Percentiles rank a stretch among this genome's conserved stretches.
These are phyloP conservation scores for Hortiboletus flavorubellus DNA, from an alignment of 768 basidiomycete genomes.

Conservation along the genomic window DNA sequence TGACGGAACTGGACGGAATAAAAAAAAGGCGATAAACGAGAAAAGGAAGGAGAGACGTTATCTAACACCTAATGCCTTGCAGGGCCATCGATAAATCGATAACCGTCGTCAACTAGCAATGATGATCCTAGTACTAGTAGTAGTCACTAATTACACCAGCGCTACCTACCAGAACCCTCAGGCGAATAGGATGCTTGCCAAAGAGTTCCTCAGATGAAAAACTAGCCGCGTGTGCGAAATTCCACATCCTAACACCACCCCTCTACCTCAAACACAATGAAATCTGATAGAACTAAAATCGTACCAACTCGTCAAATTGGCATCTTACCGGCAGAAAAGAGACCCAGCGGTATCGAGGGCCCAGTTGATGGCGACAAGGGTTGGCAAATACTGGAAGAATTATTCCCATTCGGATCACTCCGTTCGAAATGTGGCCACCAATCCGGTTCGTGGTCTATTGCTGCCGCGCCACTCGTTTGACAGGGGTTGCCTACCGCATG, in stretches of 20 bases:
- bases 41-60: slow-evolving; percentile 1
- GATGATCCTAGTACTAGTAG: not conserved
- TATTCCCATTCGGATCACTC: slow-evolving; percentile 2
- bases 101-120: not conserved
- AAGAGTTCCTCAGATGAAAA: not conserved
- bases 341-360: not conserved
- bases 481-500: no score
- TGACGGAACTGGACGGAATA: slow-evolving; percentile 1
- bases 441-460: slow-evolving; percentile 4
- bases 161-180: not conserved
- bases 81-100: slow-evolving; percentile 4
- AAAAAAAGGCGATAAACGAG: not conserved
- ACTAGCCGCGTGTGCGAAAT: not conserved
- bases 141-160: not conserved
- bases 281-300: not conserved
- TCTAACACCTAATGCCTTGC: not conserved
- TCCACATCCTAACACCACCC: slow-evolving; percentile 10
- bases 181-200: not conserved
- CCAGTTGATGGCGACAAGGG: not conserved
- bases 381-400: slow-evolving; percentile 2
- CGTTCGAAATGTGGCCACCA: slow-evolving; percentile 6
- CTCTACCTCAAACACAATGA: not conserved
- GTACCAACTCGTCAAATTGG: not conserved
- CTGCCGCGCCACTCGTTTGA: slow-evolving; percentile 4
- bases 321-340: not conserved